A percentile compares a stretch with the other conserved stretches of the same genome.
Conservation (phyloP, 2,329 filamentous ascomycete species). For the Alternaria triticimaculans region DNA sequence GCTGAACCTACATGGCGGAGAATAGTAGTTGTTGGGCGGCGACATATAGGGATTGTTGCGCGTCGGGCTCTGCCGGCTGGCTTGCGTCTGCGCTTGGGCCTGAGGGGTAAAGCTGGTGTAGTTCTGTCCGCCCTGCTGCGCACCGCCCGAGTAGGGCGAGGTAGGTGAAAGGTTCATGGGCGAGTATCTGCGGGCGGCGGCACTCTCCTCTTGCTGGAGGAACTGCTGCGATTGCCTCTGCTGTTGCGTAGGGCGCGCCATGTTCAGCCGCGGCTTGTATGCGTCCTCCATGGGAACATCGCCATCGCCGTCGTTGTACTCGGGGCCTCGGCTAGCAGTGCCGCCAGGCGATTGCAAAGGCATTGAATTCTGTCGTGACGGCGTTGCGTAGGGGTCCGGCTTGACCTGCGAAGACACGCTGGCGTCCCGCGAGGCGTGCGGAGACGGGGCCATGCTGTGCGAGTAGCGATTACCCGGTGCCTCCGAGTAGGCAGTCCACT, state of each 20-base stretch:
- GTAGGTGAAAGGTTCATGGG: constrained; percentile 92
- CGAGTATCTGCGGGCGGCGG: constrained; percentile 89
- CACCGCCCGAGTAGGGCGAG: constrained; percentile 75
- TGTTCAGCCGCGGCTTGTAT: constrained; percentile 14
- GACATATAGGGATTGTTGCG: constrained; percentile 67
- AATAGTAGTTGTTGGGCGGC: constrained; percentile 64
- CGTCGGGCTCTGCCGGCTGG: constrained; percentile 80
- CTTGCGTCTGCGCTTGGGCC: constrained; percentile 36
- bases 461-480: constrained; percentile 45
- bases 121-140: constrained; percentile 55
- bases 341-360: constrained; percentile 45
- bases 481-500: constrained; percentile 49
- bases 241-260: constrained; percentile 69
- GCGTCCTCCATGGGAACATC: constrained; percentile 16
- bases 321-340: constrained; percentile 37
- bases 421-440: constrained; percentile 42
- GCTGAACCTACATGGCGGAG: constrained; percentile 60
- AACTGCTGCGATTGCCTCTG: constrained; percentile 79
- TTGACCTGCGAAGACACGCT: constrained; percentile 41
- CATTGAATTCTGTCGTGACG: constrained; percentile 48
- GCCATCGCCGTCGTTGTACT: constrained; percentile 52
- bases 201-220: constrained; percentile 73
- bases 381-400: constrained; percentile 45
- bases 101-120: constrained; percentile 54
- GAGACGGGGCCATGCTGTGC: constrained; percentile 44